These are phyloP conservation scores for Symbiotaphrina buchneri DNA, from an alignment of 495 filamentous ascomycete genomes.

Conservation along the genomic window DNA sequence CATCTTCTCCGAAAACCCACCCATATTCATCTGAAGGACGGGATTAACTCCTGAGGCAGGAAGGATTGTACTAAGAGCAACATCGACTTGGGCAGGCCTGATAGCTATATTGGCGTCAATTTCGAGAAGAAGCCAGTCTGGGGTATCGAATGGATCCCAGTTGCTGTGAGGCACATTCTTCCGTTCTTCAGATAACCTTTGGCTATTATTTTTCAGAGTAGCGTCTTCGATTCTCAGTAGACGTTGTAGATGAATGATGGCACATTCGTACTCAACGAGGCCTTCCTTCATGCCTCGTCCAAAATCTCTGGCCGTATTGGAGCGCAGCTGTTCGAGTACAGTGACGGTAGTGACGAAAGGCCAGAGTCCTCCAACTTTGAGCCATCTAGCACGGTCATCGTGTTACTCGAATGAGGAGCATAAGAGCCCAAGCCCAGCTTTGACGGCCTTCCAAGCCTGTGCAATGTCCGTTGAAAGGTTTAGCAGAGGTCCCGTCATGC, in stretches of 20 bases:
- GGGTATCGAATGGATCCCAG: conserved; percentile 19
- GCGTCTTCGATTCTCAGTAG: conserved; percentile 16
- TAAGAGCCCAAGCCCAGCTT: too few species aligned
- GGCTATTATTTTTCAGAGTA: conserved; percentile 6
- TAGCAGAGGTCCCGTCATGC: too few species aligned
- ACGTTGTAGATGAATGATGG: conserved; percentile 22
- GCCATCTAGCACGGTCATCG: conserved; percentile 20
- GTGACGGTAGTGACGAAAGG: conserved; percentile 24
- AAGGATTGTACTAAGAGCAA: conserved; percentile 25
- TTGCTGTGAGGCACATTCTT: conserved; percentile 23
- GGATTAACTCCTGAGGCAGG: conserved; percentile 22
- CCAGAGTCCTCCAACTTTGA: conserved; percentile 24
- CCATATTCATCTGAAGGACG: conserved; percentile 30
- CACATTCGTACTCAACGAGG: conserved; percentile 18
- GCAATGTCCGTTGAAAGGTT: too few species aligned
- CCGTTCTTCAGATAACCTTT: conserved; percentile 14
- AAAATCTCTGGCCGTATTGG: conserved; percentile 11
- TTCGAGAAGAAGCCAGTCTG: conserved; percentile 35
- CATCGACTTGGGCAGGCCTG: conserved; percentile 24
- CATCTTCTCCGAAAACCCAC: too few species aligned
- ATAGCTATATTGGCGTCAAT: conserved; percentile 31
- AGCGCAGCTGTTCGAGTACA: conserved; percentile 28
- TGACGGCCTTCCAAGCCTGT: too few species aligned
- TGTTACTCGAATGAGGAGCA: too few species aligned
- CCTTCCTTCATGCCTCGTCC: conserved; percentile 19